Conservation (phyloP, 768 basidiomycete species). For the Boletus rex-veris region DNA sequence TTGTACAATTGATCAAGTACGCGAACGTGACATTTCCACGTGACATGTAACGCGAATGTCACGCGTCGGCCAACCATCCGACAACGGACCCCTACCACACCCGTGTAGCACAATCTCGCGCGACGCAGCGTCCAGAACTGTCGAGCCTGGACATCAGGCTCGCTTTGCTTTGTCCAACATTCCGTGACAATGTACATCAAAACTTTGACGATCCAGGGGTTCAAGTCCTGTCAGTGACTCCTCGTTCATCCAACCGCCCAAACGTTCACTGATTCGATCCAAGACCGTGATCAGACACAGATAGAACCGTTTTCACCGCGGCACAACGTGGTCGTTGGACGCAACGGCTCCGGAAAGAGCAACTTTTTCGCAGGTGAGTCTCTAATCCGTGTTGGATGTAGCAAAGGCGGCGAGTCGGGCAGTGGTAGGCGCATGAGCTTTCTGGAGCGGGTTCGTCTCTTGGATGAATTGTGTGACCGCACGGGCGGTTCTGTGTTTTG, state of each 20-base stretch:
- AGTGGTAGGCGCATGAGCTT: background rate
- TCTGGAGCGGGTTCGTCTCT: too few species aligned
- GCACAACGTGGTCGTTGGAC: constrained; percentile 95
- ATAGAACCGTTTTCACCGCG: constrained; percentile 93
- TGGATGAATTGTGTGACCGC: background rate
- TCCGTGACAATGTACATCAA: constrained; percentile 68
- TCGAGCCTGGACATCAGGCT: background rate
- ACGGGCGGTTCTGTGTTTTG: background rate
- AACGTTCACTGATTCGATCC: constrained; percentile 4
- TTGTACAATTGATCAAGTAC: background rate
- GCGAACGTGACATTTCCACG: constrained; percentile 21
- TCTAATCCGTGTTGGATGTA: background rate
- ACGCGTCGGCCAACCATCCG: background rate
- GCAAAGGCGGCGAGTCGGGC: background rate
- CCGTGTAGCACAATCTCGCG: background rate
- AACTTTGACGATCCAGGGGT: constrained; percentile 88
- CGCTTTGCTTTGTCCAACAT: background rate
- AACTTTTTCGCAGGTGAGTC: constrained; percentile 93
- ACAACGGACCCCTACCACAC: background rate
- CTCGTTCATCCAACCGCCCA: background rate
- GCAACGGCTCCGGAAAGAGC: constrained; percentile 97
- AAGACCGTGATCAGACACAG: constrained; percentile 84
- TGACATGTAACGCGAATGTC: constrained; percentile 20
- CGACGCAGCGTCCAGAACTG: background rate
- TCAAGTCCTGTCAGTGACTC: constrained; percentile 83